Evolutionary conservation across 352 stramenopile species (phyloP).

Genomic region (Globisporangium okanoganense): DNA sequence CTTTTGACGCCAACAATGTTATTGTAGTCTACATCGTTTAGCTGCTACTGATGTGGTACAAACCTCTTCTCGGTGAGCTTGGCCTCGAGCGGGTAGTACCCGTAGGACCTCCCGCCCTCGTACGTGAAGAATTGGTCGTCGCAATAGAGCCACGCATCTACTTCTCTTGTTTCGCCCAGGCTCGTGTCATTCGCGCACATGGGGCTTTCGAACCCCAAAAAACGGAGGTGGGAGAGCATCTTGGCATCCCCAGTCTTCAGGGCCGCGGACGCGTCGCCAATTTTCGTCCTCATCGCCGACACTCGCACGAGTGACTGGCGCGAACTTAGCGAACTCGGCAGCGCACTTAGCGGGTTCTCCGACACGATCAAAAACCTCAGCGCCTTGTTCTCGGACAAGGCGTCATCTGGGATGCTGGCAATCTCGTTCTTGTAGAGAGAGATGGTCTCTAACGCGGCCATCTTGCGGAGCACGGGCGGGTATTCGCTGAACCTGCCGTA

Average conservation of each 20-base stretch:
- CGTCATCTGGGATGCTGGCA: slow-evolving; percentile 4
- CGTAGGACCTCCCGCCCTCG: not conserved
- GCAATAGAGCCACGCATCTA: not conserved
- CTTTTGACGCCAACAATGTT: too few species aligned
- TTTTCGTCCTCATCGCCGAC: not conserved
- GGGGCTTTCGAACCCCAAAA: not conserved
- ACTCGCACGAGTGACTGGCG: not conserved
- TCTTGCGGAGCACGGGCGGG: slow-evolving; percentile 5
- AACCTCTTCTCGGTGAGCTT: not conserved
- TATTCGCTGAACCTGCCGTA: slow-evolving; percentile 5
- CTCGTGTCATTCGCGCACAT: not conserved
- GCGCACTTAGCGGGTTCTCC: not conserved
- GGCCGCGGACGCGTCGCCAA: not conserved
- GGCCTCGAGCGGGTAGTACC: slow-evolving; percentile 1
- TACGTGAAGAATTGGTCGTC: not conserved
- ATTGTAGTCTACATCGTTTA: too few species aligned
- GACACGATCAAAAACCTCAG: not conserved
- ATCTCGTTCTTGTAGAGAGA: slow-evolving; percentile 16
- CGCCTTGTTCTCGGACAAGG: not conserved
- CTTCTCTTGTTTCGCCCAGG: not conserved
- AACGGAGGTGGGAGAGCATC: not conserved
- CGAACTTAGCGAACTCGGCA: not conserved
- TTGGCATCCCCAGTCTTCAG: not conserved
- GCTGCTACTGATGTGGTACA: too few species aligned
- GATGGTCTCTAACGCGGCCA: slow-evolving; percentile 13